These are phyloP conservation scores for Acer campestre DNA, from an alignment of 345 rosid species.

Conservation along the genomic window DNA sequence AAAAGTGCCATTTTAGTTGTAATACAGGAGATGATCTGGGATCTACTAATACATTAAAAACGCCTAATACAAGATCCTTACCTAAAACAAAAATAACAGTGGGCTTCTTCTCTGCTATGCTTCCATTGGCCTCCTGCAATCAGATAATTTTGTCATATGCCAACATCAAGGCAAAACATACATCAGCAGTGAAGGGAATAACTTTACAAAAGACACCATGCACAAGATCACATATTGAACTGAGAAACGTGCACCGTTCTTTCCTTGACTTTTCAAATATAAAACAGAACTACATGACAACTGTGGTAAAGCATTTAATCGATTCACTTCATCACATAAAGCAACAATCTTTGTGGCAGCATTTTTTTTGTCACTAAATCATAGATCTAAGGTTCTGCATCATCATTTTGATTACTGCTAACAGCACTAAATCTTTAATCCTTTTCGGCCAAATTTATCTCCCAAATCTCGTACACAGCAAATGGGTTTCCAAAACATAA, in stretches of 20 bases:
- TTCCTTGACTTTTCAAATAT: neutral
- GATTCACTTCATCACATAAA: neutral
- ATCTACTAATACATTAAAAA: neutral
- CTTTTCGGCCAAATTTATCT: neutral
- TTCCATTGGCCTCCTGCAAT: conserved; percentile 54
- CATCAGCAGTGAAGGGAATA: neutral
- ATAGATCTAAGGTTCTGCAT: conserved; percentile 2
- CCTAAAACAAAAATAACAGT: conserved; percentile 89
- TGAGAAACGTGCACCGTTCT: neutral
- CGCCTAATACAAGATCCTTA: conserved; percentile 27
- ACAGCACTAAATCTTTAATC: neutral
- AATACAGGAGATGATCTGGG: neutral
- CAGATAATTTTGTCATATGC: conserved; percentile 7
- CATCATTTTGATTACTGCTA: neutral
- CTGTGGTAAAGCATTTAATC: neutral
- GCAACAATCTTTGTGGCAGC: neutral
- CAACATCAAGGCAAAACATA: conserved; percentile 8
- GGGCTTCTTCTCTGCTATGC: conserved; percentile 55
- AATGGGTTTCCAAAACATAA: neutral
- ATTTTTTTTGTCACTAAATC: neutral
- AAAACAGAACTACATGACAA: neutral
- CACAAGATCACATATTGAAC: neutral
- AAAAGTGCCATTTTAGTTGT: neutral
- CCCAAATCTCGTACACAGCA: neutral
- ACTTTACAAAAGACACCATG: neutral